Base-by-base conservation (phyloP, 169 alveolate genomes). In the Eimeria necatrix region DNA sequence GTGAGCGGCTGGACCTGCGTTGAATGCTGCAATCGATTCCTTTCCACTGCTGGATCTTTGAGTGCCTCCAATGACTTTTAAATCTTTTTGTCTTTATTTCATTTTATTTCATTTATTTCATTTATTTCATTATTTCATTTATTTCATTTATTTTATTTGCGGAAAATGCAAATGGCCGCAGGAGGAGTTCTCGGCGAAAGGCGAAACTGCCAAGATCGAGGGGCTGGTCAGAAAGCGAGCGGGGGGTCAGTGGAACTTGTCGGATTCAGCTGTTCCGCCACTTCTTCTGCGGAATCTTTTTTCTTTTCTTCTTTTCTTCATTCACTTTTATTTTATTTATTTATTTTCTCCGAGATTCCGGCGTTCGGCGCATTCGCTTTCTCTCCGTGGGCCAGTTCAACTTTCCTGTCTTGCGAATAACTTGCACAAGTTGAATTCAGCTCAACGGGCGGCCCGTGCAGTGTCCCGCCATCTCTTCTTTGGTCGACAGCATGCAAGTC, bases 381-480 rank as follows among this genome's bases (percentile, higher is more conserved):
- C 51, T 71, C 22, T 71, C 81, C 14, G 81, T 71, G 22, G 4
- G n/a, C 32, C 4, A 4, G 16, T 26, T 32, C 9, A 20, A 20
- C 49, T 24, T 71, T 26, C 4, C 81, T n/a, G 20, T 26, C 32
- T 71, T 61, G 6, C 73, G 48, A 22, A 71, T 71, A 71, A 9
- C 4, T 71, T 32, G 22, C 18, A 12, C 22, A n/a, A 3, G 52
- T 7, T n/a, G 52, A 71, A 26, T 3, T 5, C 81, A 71, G 81
- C 49, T 32, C 9, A 71, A 71, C 14, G 81, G 81, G 14, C n/a
- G 81, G 81, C 81, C 81, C 22, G 81, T 71, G 4, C 81, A 71
- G 14, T 24, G 46, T 12, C 81, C 81, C 14, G 16, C 22, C 4
- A 5, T 71, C 6, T 3, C 81, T 71, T n/a, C 46, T 71, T 71